Evolutionary conservation across 768 basidiomycete genomes (phyloP).

Genomic region (Tulasnella sp.): DNA sequence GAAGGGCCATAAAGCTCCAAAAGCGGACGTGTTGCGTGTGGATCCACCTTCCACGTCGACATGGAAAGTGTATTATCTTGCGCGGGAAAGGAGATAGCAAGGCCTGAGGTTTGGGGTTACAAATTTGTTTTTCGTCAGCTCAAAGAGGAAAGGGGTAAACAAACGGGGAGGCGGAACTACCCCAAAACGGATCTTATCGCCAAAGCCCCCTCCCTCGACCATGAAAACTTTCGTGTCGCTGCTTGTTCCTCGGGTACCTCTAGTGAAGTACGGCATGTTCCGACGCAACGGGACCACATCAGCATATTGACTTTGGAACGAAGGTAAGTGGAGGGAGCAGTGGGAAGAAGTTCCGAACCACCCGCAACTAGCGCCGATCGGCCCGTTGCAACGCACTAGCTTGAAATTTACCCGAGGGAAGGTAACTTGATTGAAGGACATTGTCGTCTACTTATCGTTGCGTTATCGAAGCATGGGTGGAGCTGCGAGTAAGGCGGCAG

Average conservation of each 20-base stretch:
- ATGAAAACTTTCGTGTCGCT: conserved; percentile 3
- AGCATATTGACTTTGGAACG: not conserved
- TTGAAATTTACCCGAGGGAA: no score
- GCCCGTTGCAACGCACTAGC: no score
- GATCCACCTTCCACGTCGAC: not conserved
- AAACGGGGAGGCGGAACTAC: not conserved
- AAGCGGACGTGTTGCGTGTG: not conserved
- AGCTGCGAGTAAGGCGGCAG: not conserved
- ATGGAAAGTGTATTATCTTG: not conserved
- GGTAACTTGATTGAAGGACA: no score
- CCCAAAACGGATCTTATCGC: not conserved
- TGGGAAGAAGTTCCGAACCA: no score
- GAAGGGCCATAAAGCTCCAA: not conserved
- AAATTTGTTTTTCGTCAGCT: not conserved
- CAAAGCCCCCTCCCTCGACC: not conserved
- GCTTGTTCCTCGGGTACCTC: not conserved
- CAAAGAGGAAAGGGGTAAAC: not conserved
- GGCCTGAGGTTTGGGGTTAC: not conserved
- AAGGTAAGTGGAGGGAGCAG: not conserved
- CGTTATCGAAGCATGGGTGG: not conserved
- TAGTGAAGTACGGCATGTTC: not conserved
- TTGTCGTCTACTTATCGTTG: not conserved
- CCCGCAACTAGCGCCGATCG: not conserved
- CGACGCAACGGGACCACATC: not conserved
- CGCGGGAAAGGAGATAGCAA: not conserved